Percentiles rank a stretch among this genome's conserved stretches.
Conservation (phyloP, 139 green algal genomes). For the Closterium sp. region DNA sequence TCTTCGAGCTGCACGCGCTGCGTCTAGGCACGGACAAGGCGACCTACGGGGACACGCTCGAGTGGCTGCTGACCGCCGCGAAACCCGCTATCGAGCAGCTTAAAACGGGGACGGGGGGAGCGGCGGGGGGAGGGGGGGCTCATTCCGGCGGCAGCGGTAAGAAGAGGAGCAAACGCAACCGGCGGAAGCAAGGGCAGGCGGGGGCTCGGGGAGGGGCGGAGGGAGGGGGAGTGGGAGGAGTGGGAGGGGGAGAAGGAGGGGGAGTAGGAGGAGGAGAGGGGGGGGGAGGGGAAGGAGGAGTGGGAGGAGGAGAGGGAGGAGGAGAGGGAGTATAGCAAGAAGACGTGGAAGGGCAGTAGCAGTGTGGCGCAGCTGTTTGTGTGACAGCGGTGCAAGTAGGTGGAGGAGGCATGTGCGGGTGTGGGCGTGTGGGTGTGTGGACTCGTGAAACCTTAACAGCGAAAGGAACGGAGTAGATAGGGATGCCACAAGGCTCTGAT, state of each 20-base stretch:
- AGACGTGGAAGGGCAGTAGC: neutral
- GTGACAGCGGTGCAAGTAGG: too few species aligned
- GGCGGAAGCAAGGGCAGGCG: neutral
- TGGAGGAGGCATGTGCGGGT: too few species aligned
- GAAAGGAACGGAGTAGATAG: too few species aligned
- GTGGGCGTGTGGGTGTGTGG: too few species aligned
- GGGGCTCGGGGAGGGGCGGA: neutral
- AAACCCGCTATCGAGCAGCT: conserved; percentile 25
- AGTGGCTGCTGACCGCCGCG: neutral
- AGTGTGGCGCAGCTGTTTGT: neutral
- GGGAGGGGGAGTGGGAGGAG: neutral
- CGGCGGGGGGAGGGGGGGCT: too few species aligned
- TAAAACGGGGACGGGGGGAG: conserved; percentile 11
- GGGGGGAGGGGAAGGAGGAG: neutral
- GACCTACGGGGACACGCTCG: neutral
- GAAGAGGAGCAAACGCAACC: neutral
- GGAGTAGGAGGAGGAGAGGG: neutral
- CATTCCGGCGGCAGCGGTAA: neutral
- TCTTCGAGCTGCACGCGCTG: neutral
- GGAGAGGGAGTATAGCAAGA: neutral
- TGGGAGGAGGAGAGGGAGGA: neutral
- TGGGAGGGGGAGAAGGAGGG: neutral
- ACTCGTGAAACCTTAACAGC: too few species aligned
- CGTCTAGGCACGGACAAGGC: neutral
- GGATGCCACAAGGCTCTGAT: too few species aligned